Evolutionary conservation across 495 filamentous ascomycete species (phyloP), one percentile per base, ranked within the genome.

Genomic region (Aspergillus coremiiformis): DNA sequence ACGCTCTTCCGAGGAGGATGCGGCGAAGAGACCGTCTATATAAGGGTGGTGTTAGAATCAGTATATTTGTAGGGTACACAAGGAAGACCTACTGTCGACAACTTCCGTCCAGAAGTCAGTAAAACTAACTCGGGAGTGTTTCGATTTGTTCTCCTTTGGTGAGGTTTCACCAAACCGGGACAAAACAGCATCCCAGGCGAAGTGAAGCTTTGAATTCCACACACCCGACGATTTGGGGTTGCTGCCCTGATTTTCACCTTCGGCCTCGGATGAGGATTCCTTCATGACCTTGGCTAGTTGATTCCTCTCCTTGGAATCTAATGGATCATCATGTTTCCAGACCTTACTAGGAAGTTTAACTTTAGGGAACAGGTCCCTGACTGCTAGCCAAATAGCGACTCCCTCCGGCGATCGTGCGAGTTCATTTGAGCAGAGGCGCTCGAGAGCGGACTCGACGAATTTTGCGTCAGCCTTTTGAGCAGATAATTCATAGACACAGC

Each of bases 101-200:
- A 85, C 82, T 19, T 87, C 82, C n/a, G 80, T 81, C 93, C 93
- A 98, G 59, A 96, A 91, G 30, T 86, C 79, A 44, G 72, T 70
- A 61, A 96, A 90, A 8, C 37, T 81, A 61, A 69, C 62, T 45
- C 60, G 69, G 52, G 64, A 64, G 30, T 52, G 78, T 46, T 66
- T 66, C 5, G 61, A 60, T 54, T 70, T 68, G 23, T 52, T 61
- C 11, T 64, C 56, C 49, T 64, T 58, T 33, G 55, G 46, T 24
- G 58, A 39, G 41, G 47, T 51, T 52, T 53, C 55, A 37, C 67
- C 65, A 12, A 81, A 56, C 15, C 74, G 64, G 5, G 65, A 72
- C 19, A 94, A 57, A 26, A 96, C 78, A 27, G 86, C 66, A 61
- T 86, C 80, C 93, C 93, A 98, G 1, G 89, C 88, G 66, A 95